phyloP scores from a whole-genome alignment of 2,329 filamentous ascomycete species.

The Fusarium pininemorale region DNA sequence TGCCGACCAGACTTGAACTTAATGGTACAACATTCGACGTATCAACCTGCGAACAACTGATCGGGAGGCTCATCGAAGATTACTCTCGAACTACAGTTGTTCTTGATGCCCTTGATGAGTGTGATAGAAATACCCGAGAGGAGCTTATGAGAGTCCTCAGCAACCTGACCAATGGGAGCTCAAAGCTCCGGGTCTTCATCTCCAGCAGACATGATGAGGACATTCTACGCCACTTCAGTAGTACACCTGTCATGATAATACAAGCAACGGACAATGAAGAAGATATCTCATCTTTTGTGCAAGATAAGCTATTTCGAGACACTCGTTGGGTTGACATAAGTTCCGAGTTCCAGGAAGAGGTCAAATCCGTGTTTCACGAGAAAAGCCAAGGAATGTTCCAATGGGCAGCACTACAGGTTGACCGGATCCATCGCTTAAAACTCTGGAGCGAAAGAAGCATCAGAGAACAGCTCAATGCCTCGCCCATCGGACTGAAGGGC shows the following conservation, averaged over 20 bases:
- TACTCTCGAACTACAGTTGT: fast-evolving
- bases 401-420: neutral
- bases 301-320: fast-evolving
- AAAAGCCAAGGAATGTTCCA: neutral
- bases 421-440: fast-evolving
- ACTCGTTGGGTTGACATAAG: fast-evolving
- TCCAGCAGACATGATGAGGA: neutral
- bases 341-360: fast-evolving
- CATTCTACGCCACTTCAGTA: fast-evolving
- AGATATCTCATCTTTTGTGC: fast-evolving
- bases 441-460: fast-evolving
- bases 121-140: neutral
- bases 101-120: neutral
- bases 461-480: fast-evolving
- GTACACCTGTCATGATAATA: fast-evolving
- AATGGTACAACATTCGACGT: fast-evolving
- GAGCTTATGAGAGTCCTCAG: fast-evolving
- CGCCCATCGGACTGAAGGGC: fast-evolving
- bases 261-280: neutral
- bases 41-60: fast-evolving
- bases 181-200: fast-evolving
- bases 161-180: fast-evolving
- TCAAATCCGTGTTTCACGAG: fast-evolving
- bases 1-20: fast-evolving
- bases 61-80: fast-evolving